phyloP scores from a whole-genome alignment of 1,284 basidiomycete species.

The Trametes hirsuta region DNA sequence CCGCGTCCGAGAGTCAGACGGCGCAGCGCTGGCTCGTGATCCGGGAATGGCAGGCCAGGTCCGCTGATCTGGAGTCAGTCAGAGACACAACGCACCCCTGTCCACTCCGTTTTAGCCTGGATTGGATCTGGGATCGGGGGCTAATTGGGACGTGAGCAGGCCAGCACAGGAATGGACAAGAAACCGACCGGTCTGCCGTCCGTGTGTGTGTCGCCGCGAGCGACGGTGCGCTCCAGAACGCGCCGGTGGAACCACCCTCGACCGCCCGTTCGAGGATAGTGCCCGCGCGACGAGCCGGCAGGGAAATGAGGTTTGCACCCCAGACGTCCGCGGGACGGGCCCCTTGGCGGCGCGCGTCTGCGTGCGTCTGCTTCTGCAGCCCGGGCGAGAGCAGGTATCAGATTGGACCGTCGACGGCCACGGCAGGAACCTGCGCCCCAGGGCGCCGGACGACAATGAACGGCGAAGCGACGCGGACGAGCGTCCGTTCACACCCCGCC shows the following conservation, averaged over 20 bases:
- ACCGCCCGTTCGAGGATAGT: constrained; percentile 15
- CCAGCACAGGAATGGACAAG: constrained; percentile 22
- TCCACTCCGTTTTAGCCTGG: constrained; percentile 26
- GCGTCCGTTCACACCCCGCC: constrained; percentile 21
- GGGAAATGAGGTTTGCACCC: constrained; percentile 9
- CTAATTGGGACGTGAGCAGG: constrained; percentile 7
- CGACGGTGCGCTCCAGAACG: constrained; percentile 10
- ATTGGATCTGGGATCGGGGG: constrained; percentile 26
- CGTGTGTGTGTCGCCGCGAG: not conserved
- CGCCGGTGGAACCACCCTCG: constrained; percentile 5
- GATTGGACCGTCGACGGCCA: not conserved
- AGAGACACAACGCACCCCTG: constrained; percentile 27
- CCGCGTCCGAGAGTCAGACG: constrained; percentile 5
- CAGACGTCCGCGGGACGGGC: constrained; percentile 8
- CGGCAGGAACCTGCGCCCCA: too few relatives aligned
- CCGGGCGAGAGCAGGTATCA: not conserved
- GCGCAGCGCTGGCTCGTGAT: constrained; percentile 37
- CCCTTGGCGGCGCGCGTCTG: not conserved
- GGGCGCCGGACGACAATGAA: not conserved
- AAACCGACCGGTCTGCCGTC: constrained; percentile 2
- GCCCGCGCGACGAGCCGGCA: not conserved
- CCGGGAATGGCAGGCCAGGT: constrained; percentile 42
- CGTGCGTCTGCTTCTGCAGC: not conserved
- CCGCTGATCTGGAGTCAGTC: constrained; percentile 42
- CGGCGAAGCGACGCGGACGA: constrained; percentile 3